Base-by-base conservation (phyloP, 345 rosid genomes). In the Brassica nigra region DNA sequence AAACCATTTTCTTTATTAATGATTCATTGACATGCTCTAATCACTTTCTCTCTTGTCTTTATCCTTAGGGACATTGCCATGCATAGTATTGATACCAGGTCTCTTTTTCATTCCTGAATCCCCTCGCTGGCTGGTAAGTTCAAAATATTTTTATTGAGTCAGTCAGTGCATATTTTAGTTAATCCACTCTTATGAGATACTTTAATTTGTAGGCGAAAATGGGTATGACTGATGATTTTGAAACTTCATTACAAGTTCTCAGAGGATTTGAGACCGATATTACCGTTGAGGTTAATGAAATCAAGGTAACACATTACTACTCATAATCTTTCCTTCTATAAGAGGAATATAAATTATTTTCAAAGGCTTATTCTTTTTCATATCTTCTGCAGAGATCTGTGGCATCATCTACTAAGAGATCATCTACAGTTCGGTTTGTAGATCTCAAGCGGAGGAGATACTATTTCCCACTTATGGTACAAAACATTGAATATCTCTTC, bases 221-320 rank as follows among this genome's bases (percentile, higher is more conserved):
- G 98, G 99, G 99, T 62, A 91, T 91, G 98, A 90, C 90, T 28
- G 99, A 95, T 79, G 99, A 95, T 42, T 95, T 95, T 83, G 99
- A 95, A 84, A 76, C 98, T 55, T 95, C 99, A 63, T 81, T 94
- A 90, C 99, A 95, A 95, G 99, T 95, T 86, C 92, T 95, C 58
- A 82, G 99, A 64, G 99, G 99, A 55, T 95, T 95, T 80, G 99
- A 95, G 70, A 81, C 97, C 70, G 98, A 95, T 85, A 95, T 95
- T 65, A 88, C 99, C 4, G 5, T 87, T 82, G 99, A 95, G 85
- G 97, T 95, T 75, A 90, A 93, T 86, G 99, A 93, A 76, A 93
- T 95, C 84, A 95, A 95, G 98, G 99, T 95, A 85, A 79, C 9
- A 52, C 1, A 39, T 33, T 4, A 14, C 52, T 30, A 36, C 61